Evolutionary conservation across 352 stramenopile genomes (phyloP), one percentile per base, ranked within the genome.

Genomic region (Pythium sukuiense): DNA sequence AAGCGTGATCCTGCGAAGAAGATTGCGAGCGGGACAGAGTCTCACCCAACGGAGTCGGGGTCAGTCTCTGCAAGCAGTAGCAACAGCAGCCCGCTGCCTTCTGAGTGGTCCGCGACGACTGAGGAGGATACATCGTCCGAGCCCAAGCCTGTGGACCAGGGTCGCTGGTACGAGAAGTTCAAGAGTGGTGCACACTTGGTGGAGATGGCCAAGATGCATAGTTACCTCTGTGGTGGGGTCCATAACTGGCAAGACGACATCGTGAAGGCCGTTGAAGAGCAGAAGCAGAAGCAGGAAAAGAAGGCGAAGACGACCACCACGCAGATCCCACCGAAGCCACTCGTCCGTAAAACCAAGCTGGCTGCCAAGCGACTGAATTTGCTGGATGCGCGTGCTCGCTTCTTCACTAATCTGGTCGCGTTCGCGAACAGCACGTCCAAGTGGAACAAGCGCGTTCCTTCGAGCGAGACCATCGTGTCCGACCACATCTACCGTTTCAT

Each of bases 401-500:
- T 76, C 6, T 81, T 88, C 41, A 32, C 66, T 49, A 81, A 94
- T 30, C 65, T 94, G 37, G 50, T 72, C 13, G 67, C 76, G n/a
- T 94, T 94, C 65, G 80, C 83, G 16, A 75, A 80, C 29, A 76
- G 82, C 58, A 77, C 63, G 48, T 92, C 85, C 7, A 82, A 83
- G 61, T 92, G 85, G 83, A 94, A 92, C 69, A 70, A 74, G 32
- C 80, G 74, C 16, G 67, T 93, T 24, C 55, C 73, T 14, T 77
- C 79, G 33, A 77, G 76, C 26, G 52, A 27, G 11, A 70, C 68
- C 6, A 79, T 94, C 37, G 75, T 91, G 56, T 67, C 77, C 7
- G 79, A 81, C 20, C 85, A 82, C 43, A 90, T 94, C 61, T 69
- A 76, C 41, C 83, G 83, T 45, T 83, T 94, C 55, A 81, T 91